Evolutionary conservation across 2,329 filamentous ascomycete species (phyloP).

Genomic region (Diaporthe sp.): DNA sequence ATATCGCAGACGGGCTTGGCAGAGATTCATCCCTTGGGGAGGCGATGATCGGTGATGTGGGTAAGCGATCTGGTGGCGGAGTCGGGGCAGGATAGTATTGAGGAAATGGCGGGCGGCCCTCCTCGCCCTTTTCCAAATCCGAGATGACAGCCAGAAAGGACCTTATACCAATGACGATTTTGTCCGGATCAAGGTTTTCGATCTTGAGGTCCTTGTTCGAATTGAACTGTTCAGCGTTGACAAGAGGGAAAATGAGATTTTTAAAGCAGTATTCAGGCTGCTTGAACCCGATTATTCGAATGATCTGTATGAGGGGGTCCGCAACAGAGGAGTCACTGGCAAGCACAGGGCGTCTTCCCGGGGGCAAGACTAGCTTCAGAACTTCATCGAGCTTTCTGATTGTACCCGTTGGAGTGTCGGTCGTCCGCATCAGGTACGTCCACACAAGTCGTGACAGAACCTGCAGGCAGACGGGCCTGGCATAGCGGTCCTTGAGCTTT

Average conservation of each 20-base stretch:
- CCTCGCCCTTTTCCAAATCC: slow-evolving; percentile 88
- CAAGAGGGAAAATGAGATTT: slow-evolving; percentile 91
- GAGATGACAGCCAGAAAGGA: slow-evolving; percentile 94
- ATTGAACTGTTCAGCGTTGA: slow-evolving; percentile 91
- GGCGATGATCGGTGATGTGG: slow-evolving; percentile 63
- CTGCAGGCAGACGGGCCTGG: slow-evolving; percentile 84
- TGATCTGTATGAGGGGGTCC: slow-evolving; percentile 92
- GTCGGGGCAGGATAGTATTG: slow-evolving; percentile 66
- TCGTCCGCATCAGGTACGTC: slow-evolving; percentile 91
- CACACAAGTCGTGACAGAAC: slow-evolving; percentile 91
- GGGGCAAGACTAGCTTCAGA: slow-evolving; percentile 84
- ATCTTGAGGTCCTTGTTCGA: slow-evolving; percentile 83
- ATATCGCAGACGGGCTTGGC: slow-evolving; percentile 44
- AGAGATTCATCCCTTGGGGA: slow-evolving; percentile 49
- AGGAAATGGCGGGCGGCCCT: slow-evolving; percentile 85
- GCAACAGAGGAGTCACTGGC: slow-evolving; percentile 87
- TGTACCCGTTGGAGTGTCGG: slow-evolving; percentile 76
- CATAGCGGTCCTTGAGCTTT: slow-evolving; percentile 85
- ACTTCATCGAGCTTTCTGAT: slow-evolving; percentile 91
- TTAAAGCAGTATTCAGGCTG: slow-evolving; percentile 94
- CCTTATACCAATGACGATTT: slow-evolving; percentile 96
- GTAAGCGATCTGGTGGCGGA: slow-evolving; percentile 56
- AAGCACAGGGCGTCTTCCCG: slow-evolving; percentile 82
- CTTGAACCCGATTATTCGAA: slow-evolving; percentile 93
- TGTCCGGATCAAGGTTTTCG: slow-evolving; percentile 94